Evolutionary conservation across 2,329 filamentous ascomycete genomes (phyloP), one percentile per base, ranked within the genome.

Genomic region (Exophiala dermatitidis): DNA sequence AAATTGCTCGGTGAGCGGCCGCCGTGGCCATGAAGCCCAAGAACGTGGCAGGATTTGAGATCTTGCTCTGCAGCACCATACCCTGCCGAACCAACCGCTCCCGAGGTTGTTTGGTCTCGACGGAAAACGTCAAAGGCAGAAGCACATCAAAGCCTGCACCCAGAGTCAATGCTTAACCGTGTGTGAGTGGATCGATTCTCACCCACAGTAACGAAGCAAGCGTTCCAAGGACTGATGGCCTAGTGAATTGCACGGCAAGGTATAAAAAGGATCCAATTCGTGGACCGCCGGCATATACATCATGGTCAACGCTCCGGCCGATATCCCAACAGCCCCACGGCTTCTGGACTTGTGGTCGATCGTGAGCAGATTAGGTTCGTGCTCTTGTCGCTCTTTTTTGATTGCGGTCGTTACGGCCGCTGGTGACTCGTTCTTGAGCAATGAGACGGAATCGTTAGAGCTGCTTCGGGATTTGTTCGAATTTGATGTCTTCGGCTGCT

Each of bases 121-220:
- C 64, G 5, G 69, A 65, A 48, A 71, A 72, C 1, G 69, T 72
- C 62, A 69, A 66, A 4, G 70, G 69, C 32, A 72, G 62, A 51
- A 71, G 68, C 7, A 69, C 62, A 31, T 62, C 58, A 59, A 66
- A 66, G 57, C 65, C 68, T 64, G 38, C 62, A 48, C n/a, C 53
- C 2, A 29, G 5, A 2, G 42, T 60, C 28, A 60, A 50, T 28
- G 34, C 19, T 19, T 5, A 30, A 10, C 40, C 40, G 8, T 28
- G 44, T n/a, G 33, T 30, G 41, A 32, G 6, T 42, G 44, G 10
- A 12, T 40, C 6, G 12, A 7, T 19, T 28, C 42, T 9, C 7
- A 61, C 68, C 62, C 59, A 70, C 69, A 69, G 50, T 70, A 66
- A 48, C 63, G 63, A 19, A 70, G 48, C 31, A 71, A 47, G 43